phyloP scores from a whole-genome alignment of 1,284 basidiomycete genomes.

The Hymenochaete sp. region DNA sequence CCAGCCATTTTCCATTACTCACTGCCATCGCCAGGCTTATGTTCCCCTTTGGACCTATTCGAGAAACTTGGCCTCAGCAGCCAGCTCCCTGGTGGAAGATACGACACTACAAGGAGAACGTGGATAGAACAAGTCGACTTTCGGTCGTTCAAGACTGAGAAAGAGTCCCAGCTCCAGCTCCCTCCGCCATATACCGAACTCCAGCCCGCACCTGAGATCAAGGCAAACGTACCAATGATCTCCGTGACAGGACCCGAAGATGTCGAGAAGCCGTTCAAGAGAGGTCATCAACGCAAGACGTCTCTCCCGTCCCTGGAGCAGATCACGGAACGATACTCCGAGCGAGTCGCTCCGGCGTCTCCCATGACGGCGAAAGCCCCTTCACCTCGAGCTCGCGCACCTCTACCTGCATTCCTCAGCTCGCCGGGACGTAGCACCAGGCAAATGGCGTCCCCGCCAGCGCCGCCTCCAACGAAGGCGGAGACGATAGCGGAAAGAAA shows the following conservation, averaged over 20 bases:
- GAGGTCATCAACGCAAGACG: constrained; percentile 22
- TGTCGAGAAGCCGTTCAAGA: constrained; percentile 5
- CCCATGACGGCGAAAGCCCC: constrained; percentile 2
- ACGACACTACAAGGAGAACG: constrained; percentile 26
- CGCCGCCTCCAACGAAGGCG: constrained; percentile 1
- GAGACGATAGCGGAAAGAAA: no score
- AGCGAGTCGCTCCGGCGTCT: constrained; percentile 23
- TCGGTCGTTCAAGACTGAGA: constrained; percentile 24
- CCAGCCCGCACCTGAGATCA: no score
- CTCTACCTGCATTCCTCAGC: constrained; percentile 39
- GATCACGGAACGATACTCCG: constrained; percentile 55
- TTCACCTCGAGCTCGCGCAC: constrained; percentile 24
- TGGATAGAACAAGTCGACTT: constrained; percentile 67
- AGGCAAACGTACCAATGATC: constrained; percentile 4
- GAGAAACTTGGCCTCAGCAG: constrained; percentile 39
- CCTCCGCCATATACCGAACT: neutral
- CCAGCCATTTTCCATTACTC: constrained; percentile 61
- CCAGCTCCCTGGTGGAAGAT: constrained; percentile 21
- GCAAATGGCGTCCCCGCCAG: constrained; percentile 14
- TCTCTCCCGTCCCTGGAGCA: constrained; percentile 62
- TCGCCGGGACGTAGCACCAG: constrained; percentile 19
- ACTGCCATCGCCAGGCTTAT: constrained; percentile 57
- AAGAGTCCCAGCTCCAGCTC: constrained; percentile 13
- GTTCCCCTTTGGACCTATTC: constrained; percentile 53
- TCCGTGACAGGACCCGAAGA: constrained; percentile 17